Evolutionary conservation across 2,329 filamentous ascomycete genomes (phyloP), one percentile per base, ranked within the genome.

Genomic region (Helminthosporium solani): DNA sequence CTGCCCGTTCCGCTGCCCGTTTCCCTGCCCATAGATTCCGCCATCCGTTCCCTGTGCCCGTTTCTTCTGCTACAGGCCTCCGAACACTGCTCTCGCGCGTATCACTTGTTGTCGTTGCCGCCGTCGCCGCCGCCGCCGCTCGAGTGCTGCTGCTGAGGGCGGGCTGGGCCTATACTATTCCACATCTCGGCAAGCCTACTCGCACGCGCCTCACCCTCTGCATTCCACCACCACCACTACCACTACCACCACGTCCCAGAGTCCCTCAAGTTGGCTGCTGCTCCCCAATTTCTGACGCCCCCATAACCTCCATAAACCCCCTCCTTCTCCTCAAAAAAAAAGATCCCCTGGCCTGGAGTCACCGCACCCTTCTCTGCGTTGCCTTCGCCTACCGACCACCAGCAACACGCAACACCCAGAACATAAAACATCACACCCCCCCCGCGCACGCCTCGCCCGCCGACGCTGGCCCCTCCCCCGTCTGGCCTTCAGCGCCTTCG

Each of bases 171-270:
- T 56, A 55, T 55, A 49, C 53, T 12, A 28, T 54, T 53, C 46
- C 50, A n/a, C 5, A 9, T 60, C 44, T 53, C 53, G 59, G 54
- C 60, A 66, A 62, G 65, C 58, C 57, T 60, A 50, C 56, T 56
- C 58, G 55, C 62, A 64, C 57, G 55, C 63, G 58, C 65, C 58
- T 46, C 47, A 46, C 50, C 41, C 51, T 51, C 54, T n/a, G n/a
- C n/a, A 53, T 51, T 56, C 34, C 18, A 36, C 34, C 34, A 36
- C 34, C 7, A 20, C 34, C 31, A 33, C n/a, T n/a, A n/a, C n/a
- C n/a, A n/a, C n/a, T n/a, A n/a, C n/a, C n/a, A 44, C 53, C 49
- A 53, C 53, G 34, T 46, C 47, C 49, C 33, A 40, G 53, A 51
- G 56, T 56, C 56, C 61, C 61, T 63, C 57, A 49, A 46, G n/a